Evolutionary conservation across 345 rosid species (phyloP), one percentile per base, ranked within the genome.

Genomic region (Dimocarpus longan): DNA sequence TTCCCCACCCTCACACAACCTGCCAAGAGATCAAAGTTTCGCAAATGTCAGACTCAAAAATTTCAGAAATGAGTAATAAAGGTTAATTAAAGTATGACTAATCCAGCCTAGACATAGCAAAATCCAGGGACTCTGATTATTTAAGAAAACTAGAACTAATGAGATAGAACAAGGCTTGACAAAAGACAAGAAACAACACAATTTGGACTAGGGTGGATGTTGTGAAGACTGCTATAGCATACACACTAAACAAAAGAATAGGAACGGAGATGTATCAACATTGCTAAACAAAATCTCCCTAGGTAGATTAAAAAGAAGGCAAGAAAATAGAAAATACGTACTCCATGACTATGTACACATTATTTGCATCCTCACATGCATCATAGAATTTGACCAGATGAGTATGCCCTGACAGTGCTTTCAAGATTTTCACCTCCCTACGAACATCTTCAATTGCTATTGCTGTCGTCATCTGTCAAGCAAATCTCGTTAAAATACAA

Each of bases 311-410:
- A 62, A 82, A 32, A 74, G 84, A 74, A 80, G 77, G 78, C n/a
- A 78, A 86, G 79, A 68, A 80, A 80, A 77, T 80, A 86, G 79
- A 68, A 80, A 80, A 77, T 80, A 90, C 97, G 66, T 90, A 93
- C 97, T 93, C 97, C 97, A 93, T 93, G 76, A 93, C 95, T 60
- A 93, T 91, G 92, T 93, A 93, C 67, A 93, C 94, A 59, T 93
- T 91, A 85, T 87, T 91, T 75, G 90, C 89, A 82, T 93, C 97
- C 83, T 93, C 97, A 78, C 89, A 93, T 80, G 97, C 94, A 87
- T 93, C 97, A 76, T 82, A 86, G 70, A 87, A 91, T 83, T 91
- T 87, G 79, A 91, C 85, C 79, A 93, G 83, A 89, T 93, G 88
- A 80, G 78, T 89, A 76, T 93, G 97, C 11, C 97, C 97, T 15